These are phyloP conservation scores for Ilex paraguariensis DNA, from an alignment of 305 asterid species.

Conservation along the genomic window DNA sequence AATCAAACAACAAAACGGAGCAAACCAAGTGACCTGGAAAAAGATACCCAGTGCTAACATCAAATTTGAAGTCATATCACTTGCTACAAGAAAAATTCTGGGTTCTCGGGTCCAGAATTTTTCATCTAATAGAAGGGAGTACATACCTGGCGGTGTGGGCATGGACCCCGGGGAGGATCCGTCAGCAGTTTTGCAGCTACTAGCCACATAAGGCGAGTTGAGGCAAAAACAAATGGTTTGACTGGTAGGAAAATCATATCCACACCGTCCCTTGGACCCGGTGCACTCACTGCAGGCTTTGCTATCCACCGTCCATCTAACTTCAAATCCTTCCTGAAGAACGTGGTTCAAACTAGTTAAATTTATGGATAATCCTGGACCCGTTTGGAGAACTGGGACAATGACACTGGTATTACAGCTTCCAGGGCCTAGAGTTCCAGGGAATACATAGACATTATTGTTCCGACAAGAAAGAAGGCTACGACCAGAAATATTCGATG, in stretches of 20 bases:
- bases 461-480: constrained; percentile 27
- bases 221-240: constrained; percentile 53
- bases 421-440: constrained; percentile 44
- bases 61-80: too few species aligned
- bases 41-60: too few species aligned
- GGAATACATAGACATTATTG: constrained; percentile 22
- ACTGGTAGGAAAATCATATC: constrained; percentile 26
- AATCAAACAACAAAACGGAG: too few species aligned
- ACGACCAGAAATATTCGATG: constrained; percentile 5
- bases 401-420: constrained; percentile 37
- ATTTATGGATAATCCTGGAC: constrained; percentile 15
- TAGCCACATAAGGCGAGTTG: constrained; percentile 26
- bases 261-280: constrained; percentile 53
- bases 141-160: constrained; percentile 27
- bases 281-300: constrained; percentile 39
- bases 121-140: neutral
- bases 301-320: constrained; percentile 47
- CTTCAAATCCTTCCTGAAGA: constrained; percentile 46
- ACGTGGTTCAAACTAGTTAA: constrained; percentile 24
- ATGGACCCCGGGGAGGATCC: constrained; percentile 15
- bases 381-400: constrained; percentile 36
- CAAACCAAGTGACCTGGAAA: too few species aligned
- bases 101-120: neutral
- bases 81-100: too few species aligned
- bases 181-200: constrained; percentile 26